Percentiles rank a stretch among this genome's conserved stretches.
phyloP scores from a whole-genome alignment of 1,284 basidiomycete species.

The Amylostereum areolatum region DNA sequence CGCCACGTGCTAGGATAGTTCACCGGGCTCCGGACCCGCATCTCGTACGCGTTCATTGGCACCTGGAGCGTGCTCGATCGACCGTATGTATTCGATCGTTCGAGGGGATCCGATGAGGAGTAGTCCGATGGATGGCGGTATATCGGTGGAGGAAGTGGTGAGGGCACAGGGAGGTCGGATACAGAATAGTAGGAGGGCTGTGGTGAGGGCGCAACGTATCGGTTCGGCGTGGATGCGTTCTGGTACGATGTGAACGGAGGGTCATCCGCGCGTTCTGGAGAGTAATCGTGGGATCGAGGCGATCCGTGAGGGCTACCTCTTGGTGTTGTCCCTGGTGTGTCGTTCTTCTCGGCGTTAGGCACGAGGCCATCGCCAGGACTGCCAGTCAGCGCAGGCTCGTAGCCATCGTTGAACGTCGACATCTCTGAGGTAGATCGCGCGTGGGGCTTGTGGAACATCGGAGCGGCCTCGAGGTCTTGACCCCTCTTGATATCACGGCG shows the following conservation, averaged over 20 bases:
- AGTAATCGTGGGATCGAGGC: too few relatives aligned
- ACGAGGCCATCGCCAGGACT: conserved; percentile 23
- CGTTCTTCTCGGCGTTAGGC: not conserved
- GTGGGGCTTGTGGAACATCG: conserved; percentile 64
- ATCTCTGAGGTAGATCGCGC: conserved; percentile 58
- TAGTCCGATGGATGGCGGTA: conserved; percentile 28
- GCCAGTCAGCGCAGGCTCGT: conserved; percentile 38
- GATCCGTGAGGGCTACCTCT: too few relatives aligned
- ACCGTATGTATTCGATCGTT: conserved; percentile 7
- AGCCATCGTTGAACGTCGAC: conserved; percentile 23
- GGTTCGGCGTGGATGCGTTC: not conserved
- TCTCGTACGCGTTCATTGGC: conserved; percentile 37
- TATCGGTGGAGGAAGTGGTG: conserved; percentile 48
- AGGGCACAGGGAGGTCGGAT: conserved; percentile 56
- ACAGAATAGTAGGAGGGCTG: conserved; percentile 64
- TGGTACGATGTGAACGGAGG: not conserved
- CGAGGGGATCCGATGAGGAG: conserved; percentile 8
- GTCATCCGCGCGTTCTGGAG: not conserved
- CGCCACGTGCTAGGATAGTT: conserved; percentile 11
- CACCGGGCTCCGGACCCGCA: conserved; percentile 37
- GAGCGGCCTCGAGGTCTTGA: conserved; percentile 48
- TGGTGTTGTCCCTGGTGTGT: not conserved
- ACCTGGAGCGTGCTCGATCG: conserved; percentile 2
- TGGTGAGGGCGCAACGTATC: conserved; percentile 18
- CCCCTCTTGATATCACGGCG: conserved; percentile 36